Evolutionary conservation across 176 grass and related monocot species (phyloP).

Genomic region (Saccharum spontaneum): DNA sequence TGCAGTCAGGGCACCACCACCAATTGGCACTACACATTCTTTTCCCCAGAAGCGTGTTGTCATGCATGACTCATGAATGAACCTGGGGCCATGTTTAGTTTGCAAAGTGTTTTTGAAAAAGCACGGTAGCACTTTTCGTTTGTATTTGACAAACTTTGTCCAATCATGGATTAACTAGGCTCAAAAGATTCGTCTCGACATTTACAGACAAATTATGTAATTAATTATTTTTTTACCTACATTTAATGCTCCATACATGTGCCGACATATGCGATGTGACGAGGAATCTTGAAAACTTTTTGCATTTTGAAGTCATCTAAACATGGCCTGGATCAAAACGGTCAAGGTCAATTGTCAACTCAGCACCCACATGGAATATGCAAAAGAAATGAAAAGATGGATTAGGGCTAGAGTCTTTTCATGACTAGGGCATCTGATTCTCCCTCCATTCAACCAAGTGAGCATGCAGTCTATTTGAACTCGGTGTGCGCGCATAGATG

Average conservation of each 20-base stretch:
- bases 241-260: too few relatives aligned
- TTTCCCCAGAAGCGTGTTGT: neutral
- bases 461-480: constrained; percentile 24
- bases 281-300: too few relatives aligned
- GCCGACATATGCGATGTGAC: too few relatives aligned
- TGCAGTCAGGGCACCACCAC: constrained; percentile 1
- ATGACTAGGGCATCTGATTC: constrained; percentile 56
- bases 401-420: constrained; percentile 59
- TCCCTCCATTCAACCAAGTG: constrained; percentile 34
- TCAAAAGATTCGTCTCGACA: too few relatives aligned
- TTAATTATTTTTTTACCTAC: too few relatives aligned
- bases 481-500: constrained; percentile 10
- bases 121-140: too few relatives aligned
- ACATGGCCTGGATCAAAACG: constrained; percentile 30
- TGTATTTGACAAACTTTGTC: too few relatives aligned
- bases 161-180: too few relatives aligned
- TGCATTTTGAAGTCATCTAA: too few relatives aligned
- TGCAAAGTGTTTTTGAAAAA: too few relatives aligned
- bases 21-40: constrained; percentile 4
- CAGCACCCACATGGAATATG: constrained; percentile 39
- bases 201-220: too few relatives aligned
- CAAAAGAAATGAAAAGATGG: constrained; percentile 34
- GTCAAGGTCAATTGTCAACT: constrained; percentile 59
- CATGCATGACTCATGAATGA: neutral
- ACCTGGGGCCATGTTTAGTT: neutral